Percentiles rank a stretch among this genome's conserved stretches.
Conservation (phyloP, 148 eudicot genomes). For the Rhododendron ferrugineum region DNA sequence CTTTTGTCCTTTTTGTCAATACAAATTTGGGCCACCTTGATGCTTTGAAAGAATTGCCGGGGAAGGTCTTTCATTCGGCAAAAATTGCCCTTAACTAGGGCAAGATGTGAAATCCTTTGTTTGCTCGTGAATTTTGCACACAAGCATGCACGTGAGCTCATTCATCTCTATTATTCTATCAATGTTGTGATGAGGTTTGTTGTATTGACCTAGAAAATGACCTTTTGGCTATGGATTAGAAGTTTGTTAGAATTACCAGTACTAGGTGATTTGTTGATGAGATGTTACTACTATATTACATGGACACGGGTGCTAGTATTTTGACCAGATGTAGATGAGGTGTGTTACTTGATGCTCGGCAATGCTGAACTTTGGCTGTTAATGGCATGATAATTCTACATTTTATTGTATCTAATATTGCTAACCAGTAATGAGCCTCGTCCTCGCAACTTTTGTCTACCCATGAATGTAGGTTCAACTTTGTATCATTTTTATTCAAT, state of each 20-base stretch:
- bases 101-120: neutral
- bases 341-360: neutral
- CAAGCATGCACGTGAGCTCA: constrained; percentile 1
- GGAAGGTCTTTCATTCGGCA: neutral
- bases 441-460: too few relatives aligned
- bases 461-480: neutral
- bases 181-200: neutral
- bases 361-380: neutral
- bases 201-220: neutral
- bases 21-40: neutral
- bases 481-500: neutral
- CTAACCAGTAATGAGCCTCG: neutral
- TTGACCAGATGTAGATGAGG: neutral
- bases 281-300: neutral
- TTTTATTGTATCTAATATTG: neutral
- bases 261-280: neutral
- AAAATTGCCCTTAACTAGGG: neutral
- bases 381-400: neutral
- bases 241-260: neutral
- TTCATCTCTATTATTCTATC: neutral
- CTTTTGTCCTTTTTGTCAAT: neutral
- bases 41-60: neutral
- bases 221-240: neutral
- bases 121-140: neutral
- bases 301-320: neutral